Conservation (phyloP, 495 filamentous ascomycete genomes). For the Penicillium pulvis region DNA sequence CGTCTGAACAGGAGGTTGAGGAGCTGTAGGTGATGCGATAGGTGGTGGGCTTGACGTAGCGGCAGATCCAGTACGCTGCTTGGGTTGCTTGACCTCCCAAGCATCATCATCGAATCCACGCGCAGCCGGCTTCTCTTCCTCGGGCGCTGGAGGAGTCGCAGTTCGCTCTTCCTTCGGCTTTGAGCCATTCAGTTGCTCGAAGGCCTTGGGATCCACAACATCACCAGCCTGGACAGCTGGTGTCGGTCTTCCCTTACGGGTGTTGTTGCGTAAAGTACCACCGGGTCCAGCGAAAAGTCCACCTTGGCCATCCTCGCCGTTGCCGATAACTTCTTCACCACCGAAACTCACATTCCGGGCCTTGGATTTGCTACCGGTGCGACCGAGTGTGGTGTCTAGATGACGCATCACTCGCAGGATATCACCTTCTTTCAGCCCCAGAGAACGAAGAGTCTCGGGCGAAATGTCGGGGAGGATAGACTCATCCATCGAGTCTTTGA, state of each 20-base stretch:
- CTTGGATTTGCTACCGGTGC: conserved; percentile 60
- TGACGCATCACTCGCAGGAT: conserved; percentile 92
- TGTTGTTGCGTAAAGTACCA: conserved; percentile 87
- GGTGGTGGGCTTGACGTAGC: conserved; percentile 33
- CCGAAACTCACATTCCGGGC: conserved; percentile 64
- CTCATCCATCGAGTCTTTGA: conserved; percentile 93
- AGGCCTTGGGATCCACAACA: conserved; percentile 83
- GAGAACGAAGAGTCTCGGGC: conserved; percentile 73
- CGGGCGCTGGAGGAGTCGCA: conserved; percentile 41
- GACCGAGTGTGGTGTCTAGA: conserved; percentile 78
- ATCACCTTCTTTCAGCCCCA: conserved; percentile 94
- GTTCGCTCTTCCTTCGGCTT: conserved; percentile 49
- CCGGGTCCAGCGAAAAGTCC: conserved; percentile 92
- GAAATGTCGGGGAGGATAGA: conserved; percentile 85
- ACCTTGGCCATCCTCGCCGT: conserved; percentile 56
- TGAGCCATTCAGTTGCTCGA: conserved; percentile 60
- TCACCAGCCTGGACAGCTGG: conserved; percentile 83
- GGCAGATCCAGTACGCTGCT: conserved; percentile 47
- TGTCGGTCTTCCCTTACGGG: conserved; percentile 86
- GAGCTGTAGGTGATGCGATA: conserved; percentile 39
- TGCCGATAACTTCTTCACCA: conserved; percentile 54
- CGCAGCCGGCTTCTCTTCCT: conserved; percentile 43
- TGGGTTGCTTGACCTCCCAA: conserved; percentile 95
- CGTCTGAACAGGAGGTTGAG: conserved; percentile 47
- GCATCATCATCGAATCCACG: conserved; percentile 94